A percentile compares a stretch with the other conserved stretches of the same genome.
Evolutionary conservation across 164 flowering plant genomes (phyloP).

Genomic region (Warburgia ugandensis): DNA sequence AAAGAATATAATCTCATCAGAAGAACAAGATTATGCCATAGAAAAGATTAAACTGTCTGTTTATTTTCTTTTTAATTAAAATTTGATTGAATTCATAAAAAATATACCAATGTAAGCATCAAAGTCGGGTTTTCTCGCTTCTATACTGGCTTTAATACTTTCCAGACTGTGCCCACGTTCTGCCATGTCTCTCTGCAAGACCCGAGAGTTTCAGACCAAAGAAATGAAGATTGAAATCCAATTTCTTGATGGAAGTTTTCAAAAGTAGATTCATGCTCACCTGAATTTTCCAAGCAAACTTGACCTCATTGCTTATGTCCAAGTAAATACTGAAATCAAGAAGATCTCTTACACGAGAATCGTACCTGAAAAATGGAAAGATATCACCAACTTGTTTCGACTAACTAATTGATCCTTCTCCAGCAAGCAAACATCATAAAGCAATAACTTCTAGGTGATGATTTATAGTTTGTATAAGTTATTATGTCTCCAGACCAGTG

Average conservation of each 20-base stretch:
- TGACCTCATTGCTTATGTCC: conserved; percentile 97
- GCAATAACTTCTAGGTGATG: no score
- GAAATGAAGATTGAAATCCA: no score
- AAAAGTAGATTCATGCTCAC: conserved; percentile 24
- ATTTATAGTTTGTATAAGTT: no score
- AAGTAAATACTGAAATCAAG: conserved; percentile 98
- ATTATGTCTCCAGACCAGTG: no score
- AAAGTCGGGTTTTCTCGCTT: conserved; percentile 96
- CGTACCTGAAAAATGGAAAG: conserved; percentile 46
- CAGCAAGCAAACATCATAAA: no score
- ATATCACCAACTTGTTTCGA: neutral
- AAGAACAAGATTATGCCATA: no score
- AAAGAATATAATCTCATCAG: no score
- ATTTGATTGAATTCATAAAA: no score
- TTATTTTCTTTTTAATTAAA: no score
- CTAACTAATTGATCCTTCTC: no score
- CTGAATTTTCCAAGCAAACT: conserved; percentile 99
- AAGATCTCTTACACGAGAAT: conserved; percentile 77
- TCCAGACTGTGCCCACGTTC: conserved; percentile 99
- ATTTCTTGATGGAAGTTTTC: neutral
- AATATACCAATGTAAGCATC: conserved; percentile 88
- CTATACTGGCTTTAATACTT: conserved; percentile 97
- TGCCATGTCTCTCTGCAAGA: conserved; percentile 91
- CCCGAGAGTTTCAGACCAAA: no score
- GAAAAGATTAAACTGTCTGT: no score